Evolutionary conservation across 2,329 filamentous ascomycete species (phyloP), one percentile per base, ranked within the genome.

Genomic region (Exophiala phaeomuriformis): DNA sequence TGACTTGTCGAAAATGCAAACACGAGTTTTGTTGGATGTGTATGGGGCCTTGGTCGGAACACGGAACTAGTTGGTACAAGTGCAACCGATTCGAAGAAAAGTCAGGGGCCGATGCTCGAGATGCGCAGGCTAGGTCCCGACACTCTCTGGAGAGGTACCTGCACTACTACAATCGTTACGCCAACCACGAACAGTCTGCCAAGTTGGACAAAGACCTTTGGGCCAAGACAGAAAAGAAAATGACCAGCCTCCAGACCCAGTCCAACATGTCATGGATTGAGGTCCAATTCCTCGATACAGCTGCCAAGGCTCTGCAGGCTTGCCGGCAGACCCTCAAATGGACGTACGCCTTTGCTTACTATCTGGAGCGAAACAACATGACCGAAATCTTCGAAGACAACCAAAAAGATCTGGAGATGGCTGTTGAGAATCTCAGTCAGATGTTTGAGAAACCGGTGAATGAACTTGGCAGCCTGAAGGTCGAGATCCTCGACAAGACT

Each of bases 21-120:
- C 85, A 96, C 66, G 90, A 96, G 66, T 96, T 98, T 66, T 98
- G 93, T 73, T 98, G 93, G 93, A 97, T 98, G 87, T 98, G 93
- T 67, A 98, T 98, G 93, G 93, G 93, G 0, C 76, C 95, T 0
- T 98, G 93, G 93, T 94, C 90, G 1, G 93, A 98, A 71, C 93
- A 98, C 68, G 93, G 93, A 59, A 98, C 91, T 2, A 95, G 89
- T 72, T 98, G 93, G 93, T 98, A 98, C 76, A 98, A 95, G 71
- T 98, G 93, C 78, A 98, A 95, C 68, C 80, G 93, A 5, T 98
- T 86, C 64, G 93, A 98, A 67, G 93, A 97, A 73, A 96, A 93
- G 77, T 95, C 88, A 61, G 93, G 93, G 1, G 78, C 83, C 0
- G 90, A 96, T 52, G 93, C 93, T 3, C 80, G 93, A 35, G 90